These are phyloP conservation scores for Suillus fuscotomentosus DNA, from an alignment of 768 basidiomycete genomes.

Conservation along the genomic window DNA sequence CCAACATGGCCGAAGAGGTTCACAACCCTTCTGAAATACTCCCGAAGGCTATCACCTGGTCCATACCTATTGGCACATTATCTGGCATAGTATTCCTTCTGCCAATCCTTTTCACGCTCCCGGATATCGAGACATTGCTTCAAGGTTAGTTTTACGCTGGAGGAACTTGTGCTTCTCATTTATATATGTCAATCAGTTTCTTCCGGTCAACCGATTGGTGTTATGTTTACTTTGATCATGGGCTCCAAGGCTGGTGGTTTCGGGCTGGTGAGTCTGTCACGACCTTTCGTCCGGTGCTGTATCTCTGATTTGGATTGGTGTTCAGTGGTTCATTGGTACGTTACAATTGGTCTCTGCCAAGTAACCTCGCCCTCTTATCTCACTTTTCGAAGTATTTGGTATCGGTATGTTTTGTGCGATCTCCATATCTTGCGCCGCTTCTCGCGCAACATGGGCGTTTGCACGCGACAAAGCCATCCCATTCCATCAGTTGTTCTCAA, in stretches of 20 bases:
- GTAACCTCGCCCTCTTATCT: not conserved
- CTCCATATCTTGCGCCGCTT: conserved; percentile 66
- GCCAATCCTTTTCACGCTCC: conserved; percentile 65
- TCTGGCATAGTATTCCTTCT: conserved; percentile 55
- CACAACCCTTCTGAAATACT: conserved; percentile 54
- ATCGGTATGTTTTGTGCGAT: conserved; percentile 62
- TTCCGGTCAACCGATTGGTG: conserved; percentile 61
- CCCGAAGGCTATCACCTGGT: conserved; percentile 53
- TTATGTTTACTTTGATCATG: conserved; percentile 65
- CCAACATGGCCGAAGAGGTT: conserved; percentile 70
- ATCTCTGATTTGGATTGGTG: conserved; percentile 4
- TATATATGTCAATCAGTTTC: conserved; percentile 37
- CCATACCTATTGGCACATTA: conserved; percentile 51
- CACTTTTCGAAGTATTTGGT: conserved; percentile 43
- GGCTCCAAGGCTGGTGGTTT: conserved; percentile 62
- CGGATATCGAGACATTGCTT: conserved; percentile 52
- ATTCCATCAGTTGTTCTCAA: conserved; percentile 45
- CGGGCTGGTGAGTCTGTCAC: conserved; percentile 44
- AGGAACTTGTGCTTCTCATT: conserved; percentile 3
- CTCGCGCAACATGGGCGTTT: conserved; percentile 71
- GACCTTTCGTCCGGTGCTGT: not conserved
- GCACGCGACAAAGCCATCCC: conserved; percentile 68
- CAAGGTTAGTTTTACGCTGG: conserved; percentile 35
- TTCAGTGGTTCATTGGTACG: conserved; percentile 44
- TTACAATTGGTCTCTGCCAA: conserved; percentile 3